Base-by-base conservation (phyloP, 257 asterid species). In the Haberlea rhodopensis region DNA sequence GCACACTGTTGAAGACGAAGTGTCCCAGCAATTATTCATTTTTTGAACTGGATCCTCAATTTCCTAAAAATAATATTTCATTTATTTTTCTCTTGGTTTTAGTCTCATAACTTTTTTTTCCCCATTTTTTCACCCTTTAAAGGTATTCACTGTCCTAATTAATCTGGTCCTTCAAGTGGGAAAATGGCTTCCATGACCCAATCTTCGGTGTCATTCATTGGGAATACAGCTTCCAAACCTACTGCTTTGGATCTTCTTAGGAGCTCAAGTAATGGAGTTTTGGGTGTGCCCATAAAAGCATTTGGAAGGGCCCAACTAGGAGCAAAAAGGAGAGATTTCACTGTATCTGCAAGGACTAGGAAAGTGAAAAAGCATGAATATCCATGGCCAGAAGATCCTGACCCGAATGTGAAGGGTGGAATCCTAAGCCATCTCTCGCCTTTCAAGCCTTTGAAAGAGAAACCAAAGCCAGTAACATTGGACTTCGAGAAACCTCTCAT, bases 391-490 rank as follows among this genome's bases (percentile, higher is more conserved):
- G 68, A 67, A 68, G 85, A 94, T 71, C 87, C 94, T 32, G 97
- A 90, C 74, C 95, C 77, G 57, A 87, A 81, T 83, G 89, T 90
- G 67, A 83, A 76, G 83, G 99, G 99, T 74, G 97, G 99, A 71
- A 79, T 87, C 70, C 94, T 94, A 34, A 82, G 89, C 54, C 95
- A 84, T 60, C 85, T 94, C 67, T 94, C 97, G 21, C 73, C 73
- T 72, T 94, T 94, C 86, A 90, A 90, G 80, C 96, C 99, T 67
- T 82, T 90, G 82, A 90, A 78, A 80, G 97, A 87, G 82, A 94
- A 83, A 75, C 96, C 83, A 21, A 94, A 94, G 83, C 96, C 98
- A 10, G 95, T 94, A 43, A 87, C 86, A 27, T 84, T 90, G 86
- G 95, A 84, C 53, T 94, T 90, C 49, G 99, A 94, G 87, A 90